Conservation (phyloP, 148 eudicot genomes). For the Cornus kousa region DNA sequence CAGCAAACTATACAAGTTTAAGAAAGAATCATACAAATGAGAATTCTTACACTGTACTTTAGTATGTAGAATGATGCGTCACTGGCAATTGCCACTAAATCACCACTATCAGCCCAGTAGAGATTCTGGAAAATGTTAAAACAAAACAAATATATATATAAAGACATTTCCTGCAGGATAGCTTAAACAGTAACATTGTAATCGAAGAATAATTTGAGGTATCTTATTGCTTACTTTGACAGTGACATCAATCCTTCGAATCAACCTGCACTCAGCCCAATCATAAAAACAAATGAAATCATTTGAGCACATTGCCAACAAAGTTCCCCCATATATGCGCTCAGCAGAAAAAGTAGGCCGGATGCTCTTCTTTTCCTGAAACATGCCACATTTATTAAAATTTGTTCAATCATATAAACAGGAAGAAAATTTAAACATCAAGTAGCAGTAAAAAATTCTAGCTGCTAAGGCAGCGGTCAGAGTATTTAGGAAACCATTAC, state of each 20-base stretch:
- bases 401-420: slow-evolving; percentile 11
- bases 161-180: slow-evolving; percentile 5
- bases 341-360: slow-evolving; percentile 96
- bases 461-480: neutral
- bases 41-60: slow-evolving; percentile 77
- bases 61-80: slow-evolving; percentile 95
- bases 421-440: neutral
- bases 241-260: slow-evolving; percentile 86
- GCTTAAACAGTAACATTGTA: slow-evolving; percentile 1
- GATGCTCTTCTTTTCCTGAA: slow-evolving; percentile 93
- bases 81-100: slow-evolving; percentile 92
- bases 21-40: neutral
- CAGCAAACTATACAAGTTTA: neutral
- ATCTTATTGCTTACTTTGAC: slow-evolving; percentile 67
- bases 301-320: slow-evolving; percentile 95
- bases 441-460: neutral
- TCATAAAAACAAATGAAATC: slow-evolving; percentile 97
- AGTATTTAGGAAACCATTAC: neutral
- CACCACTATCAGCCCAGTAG: slow-evolving; percentile 99
- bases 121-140: slow-evolving; percentile 55
- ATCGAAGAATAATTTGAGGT: neutral
- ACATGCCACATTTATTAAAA: slow-evolving; percentile 16
- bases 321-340: slow-evolving; percentile 80
- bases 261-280: slow-evolving; percentile 96
- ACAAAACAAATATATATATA: neutral